phyloP scores from a whole-genome alignment of 2,329 filamentous ascomycete genomes.

The Geoglossum cookeanum region DNA sequence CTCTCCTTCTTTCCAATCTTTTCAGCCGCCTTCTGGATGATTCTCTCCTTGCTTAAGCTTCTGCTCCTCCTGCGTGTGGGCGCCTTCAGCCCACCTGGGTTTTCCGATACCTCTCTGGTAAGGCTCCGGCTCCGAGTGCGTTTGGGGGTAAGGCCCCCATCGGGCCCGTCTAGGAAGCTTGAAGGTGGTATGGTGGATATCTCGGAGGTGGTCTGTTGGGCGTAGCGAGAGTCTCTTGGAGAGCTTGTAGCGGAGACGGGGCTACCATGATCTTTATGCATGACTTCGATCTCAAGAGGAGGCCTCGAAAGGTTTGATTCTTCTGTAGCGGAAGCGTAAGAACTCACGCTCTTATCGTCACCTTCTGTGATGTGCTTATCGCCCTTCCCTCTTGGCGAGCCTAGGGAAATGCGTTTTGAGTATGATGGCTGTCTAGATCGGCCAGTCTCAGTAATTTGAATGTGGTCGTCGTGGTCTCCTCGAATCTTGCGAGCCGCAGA shows the following conservation, averaged over 20 bases:
- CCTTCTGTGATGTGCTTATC: conserved; percentile 19
- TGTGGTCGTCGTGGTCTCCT: conserved; percentile 44
- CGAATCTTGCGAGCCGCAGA: conserved; percentile 37
- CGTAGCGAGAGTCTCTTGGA: conserved; percentile 42
- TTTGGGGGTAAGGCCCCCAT: conserved; percentile 23
- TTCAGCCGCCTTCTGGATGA: conserved; percentile 49
- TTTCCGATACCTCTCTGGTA: conserved; percentile 19
- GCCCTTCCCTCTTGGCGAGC: conserved; percentile 23
- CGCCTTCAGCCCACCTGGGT: conserved; percentile 31
- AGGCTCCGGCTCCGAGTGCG: conserved; percentile 32
- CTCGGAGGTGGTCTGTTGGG: conserved; percentile 54
- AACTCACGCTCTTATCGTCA: conserved; percentile 48
- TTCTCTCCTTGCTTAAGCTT: conserved; percentile 45
- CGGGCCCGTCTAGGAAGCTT: conserved; percentile 41
- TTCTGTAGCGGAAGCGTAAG: conserved; percentile 59
- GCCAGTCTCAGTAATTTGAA: conserved; percentile 71
- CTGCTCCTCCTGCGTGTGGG: conserved; percentile 38
- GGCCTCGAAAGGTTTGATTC: conserved; percentile 54
- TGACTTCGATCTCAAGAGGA: conserved; percentile 79
- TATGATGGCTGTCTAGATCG: conserved; percentile 52
- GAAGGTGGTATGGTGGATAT: conserved; percentile 69
- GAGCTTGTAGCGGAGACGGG: conserved; percentile 44
- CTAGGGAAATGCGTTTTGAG: conserved; percentile 46
- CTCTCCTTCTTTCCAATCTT: conserved; percentile 34
- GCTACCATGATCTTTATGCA: conserved; percentile 41